Base-by-base conservation (phyloP, 1,139 yeast species). In the Scheffersomyces stambukii region DNA sequence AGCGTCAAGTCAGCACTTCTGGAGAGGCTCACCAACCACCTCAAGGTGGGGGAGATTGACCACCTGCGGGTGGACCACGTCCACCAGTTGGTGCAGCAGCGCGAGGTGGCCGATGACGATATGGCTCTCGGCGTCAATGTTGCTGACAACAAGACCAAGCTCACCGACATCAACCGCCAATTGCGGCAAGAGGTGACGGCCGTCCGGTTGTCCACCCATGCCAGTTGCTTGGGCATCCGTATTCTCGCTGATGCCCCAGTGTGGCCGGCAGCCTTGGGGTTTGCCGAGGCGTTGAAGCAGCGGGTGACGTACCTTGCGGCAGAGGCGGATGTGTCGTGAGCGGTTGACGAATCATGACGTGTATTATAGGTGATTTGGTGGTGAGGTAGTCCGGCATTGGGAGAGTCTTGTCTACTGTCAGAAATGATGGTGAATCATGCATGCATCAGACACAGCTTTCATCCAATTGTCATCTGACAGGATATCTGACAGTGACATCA, bases 161-260 rank as follows among this genome's bases (percentile, higher is more conserved):
- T 33, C 16, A 16, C 23, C 14, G 19, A 28, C 19, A 24, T 42
- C 18, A 39, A 41, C 33, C 27, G 30, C 16, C 57, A 54, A 27
- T 64, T 72, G 21, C 63, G 72, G 19, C 51, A 54, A 22, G 46
- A 48, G 9, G 42, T 59, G 24, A 39, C 36, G 21, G 60, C 62
- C 17, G 69, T 75, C 5, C 61, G 72, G 41, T 57, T 81, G 21
- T 73, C 83, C 6, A 61, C 70, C 16, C 70, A 77, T 44, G 68
- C 77, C 16, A 54, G 81, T 28, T 76, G 77, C 36, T 54, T 81
- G 31, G 91, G 91, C 16, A 81, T 81, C 9, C 61, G 86, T 38
- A 75, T 81, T 18, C 62, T 82, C 31, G 85, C 86, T 2, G 88
- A 81, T 57, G 86, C 88, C 0, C 89, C 91, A 2, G 80, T 81